Evolutionary conservation across 2,329 filamentous ascomycete genomes (phyloP).

Genomic region (Calonectria pteridis): DNA sequence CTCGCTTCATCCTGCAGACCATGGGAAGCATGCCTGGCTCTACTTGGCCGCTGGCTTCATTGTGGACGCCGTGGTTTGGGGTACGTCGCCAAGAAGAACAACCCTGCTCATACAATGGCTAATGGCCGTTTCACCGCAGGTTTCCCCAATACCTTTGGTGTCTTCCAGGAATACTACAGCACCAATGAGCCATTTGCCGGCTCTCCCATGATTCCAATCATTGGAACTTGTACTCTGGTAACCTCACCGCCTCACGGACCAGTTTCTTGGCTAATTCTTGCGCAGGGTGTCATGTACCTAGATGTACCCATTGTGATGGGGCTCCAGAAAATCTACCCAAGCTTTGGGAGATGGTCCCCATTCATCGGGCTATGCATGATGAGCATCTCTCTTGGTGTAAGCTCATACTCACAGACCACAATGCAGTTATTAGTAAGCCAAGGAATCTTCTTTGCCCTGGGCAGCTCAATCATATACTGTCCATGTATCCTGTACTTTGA

Average conservation of each 20-base stretch:
- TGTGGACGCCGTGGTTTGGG: constrained; percentile 13
- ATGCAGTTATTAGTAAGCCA: background rate
- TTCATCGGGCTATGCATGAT: constrained; percentile 4
- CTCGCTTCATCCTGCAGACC: background rate
- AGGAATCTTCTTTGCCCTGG: constrained; percentile 1
- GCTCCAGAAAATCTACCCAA: background rate
- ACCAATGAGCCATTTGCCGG: constrained; percentile 13
- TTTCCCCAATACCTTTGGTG: constrained; percentile 19
- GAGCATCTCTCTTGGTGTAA: background rate
- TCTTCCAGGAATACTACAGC: constrained; percentile 25
- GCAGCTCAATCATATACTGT: background rate
- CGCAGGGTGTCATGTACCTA: background rate
- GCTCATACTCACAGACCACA: background rate
- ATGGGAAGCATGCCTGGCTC: constrained; percentile 19
- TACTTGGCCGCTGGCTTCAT: constrained; percentile 17
- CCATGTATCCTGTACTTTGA: background rate
- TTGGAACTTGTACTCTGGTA: constrained; percentile 12
- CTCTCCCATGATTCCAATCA: background rate
- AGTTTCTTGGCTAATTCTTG: background rate
- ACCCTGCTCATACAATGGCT: background rate
- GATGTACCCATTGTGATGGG: background rate
- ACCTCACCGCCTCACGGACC: background rate
- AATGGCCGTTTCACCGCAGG: background rate
- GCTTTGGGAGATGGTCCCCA: background rate
- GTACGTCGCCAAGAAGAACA: background rate